phyloP scores from a whole-genome alignment of 495 filamentous ascomycete genomes.

The Filosporella fistucella region DNA sequence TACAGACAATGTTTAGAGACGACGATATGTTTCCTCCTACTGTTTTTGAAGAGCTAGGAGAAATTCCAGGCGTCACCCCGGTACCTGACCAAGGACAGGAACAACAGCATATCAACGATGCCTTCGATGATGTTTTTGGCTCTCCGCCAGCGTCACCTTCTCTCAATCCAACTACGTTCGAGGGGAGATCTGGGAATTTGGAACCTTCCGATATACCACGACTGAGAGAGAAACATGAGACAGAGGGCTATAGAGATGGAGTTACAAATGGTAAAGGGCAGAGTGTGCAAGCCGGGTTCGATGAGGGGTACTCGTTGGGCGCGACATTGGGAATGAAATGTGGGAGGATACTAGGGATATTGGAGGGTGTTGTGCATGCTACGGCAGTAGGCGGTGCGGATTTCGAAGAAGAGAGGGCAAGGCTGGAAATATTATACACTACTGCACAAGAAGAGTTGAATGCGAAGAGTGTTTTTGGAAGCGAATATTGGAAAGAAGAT shows the following conservation, averaged over 20 bases:
- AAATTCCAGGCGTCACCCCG: not conserved
- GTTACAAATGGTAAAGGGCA: conserved; percentile 64
- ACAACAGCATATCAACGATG: conserved; percentile 10
- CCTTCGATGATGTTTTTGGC: conserved; percentile 25
- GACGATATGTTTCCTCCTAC: conserved; percentile 1
- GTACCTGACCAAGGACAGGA: not conserved
- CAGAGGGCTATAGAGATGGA: conserved; percentile 88
- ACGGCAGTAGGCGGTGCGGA: conserved; percentile 20
- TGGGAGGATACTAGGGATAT: conserved; percentile 63
- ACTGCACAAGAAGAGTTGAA: conserved; percentile 56
- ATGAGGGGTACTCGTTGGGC: conserved; percentile 79
- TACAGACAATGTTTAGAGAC: conserved; percentile 11
- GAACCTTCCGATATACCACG: conserved; percentile 70
- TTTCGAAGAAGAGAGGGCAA: conserved; percentile 24
- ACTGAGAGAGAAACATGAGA: conserved; percentile 69
- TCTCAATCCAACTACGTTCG: not conserved
- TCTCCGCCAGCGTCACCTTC: conserved; percentile 19
- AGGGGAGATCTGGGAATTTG: not conserved
- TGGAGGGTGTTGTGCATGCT: conserved; percentile 58
- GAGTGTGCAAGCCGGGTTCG: conserved; percentile 78
- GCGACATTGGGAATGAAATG: conserved; percentile 69
- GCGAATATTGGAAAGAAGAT: conserved; percentile 52
- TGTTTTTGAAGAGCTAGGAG: not conserved
- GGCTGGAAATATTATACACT: conserved; percentile 37
- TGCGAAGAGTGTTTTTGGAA: conserved; percentile 58